Percentiles rank a stretch among this genome's conserved stretches.
Evolutionary conservation across 2,329 filamentous ascomycete genomes (phyloP).

Genomic region (Dactylonectria estremocensis): DNA sequence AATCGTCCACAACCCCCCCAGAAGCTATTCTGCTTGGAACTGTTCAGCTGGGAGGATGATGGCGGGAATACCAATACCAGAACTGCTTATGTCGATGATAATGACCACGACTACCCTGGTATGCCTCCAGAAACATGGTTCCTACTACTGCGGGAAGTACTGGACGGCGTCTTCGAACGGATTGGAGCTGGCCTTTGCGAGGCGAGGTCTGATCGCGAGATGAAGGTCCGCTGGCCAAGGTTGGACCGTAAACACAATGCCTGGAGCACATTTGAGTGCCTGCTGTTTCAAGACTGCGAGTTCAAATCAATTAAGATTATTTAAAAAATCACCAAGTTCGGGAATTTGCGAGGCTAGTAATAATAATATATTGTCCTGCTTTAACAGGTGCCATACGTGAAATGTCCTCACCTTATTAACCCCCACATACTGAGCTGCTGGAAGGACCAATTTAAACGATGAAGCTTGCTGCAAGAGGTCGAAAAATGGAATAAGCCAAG

Average conservation of each 20-base stretch:
- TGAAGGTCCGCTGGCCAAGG: neutral
- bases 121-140: conserved; percentile 12
- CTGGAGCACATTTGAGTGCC: too few species aligned
- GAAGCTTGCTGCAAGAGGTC: too few species aligned
- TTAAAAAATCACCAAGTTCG: too few species aligned
- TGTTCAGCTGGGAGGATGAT: conserved; percentile 10
- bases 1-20: neutral
- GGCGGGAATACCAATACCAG: neutral
- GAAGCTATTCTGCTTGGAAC: conserved; percentile 3
- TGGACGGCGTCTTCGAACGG: neutral
- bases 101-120: neutral
- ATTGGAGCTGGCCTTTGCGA: conserved; percentile 3
- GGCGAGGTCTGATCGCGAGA: conserved; percentile 6
- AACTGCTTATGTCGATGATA: neutral
- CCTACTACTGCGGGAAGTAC: neutral
- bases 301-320: too few species aligned
- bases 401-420: too few species aligned
- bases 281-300: too few species aligned
- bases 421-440: too few species aligned
- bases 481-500: too few species aligned
- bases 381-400: too few species aligned
- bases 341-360: too few species aligned
- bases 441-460: too few species aligned
- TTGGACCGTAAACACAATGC: neutral
- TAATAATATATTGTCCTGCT: too few species aligned